Base-by-base conservation (phyloP, 2,329 filamentous ascomycete species). In the Phoma sp. region DNA sequence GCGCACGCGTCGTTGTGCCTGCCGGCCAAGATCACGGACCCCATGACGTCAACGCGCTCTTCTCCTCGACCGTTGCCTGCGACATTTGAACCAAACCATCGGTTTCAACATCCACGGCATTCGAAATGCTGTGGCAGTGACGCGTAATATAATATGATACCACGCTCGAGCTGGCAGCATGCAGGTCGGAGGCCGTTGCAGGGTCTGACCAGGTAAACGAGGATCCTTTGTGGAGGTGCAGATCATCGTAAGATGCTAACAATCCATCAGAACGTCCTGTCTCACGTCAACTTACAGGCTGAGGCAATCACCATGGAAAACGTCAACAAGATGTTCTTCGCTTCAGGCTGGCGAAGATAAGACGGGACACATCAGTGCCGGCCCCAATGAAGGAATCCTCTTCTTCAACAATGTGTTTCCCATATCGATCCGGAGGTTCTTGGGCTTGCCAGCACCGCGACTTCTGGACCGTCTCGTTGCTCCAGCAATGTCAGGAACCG, bases 351-450 rank as follows among this genome's bases (percentile, higher is more conserved):
- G 84, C 46, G 85, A 86, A 62, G 82, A 89, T 65, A 86, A 89
- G 60, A 86, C 86, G 9, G 94, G 95, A 0, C 92, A 97, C 68
- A 96, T 98, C 63, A 80, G 83, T n/a, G 83, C 90, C 10, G 83
- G 81, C 2, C 78, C 88, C 1, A 89, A 93, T 64, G 91, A 98
- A 77, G 88, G 89, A 0, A 87, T 98, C 40, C 76, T 97, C 6
- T 99, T 96, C 78, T 88, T 98, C 69, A 92, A 96, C 72, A 96
- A 95, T 76, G 83, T 98, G 44, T 96, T 96, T 58, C 94, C 94
- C 0, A 81, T 95, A 25, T 90, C 86, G 64, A 82, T 96, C 31
- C 83, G 84, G 66, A 88, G 86, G 80, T 70, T 86, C 2, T 74
- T 86, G 22, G 78, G 82, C 10, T 70, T 87, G 2, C 80, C 85